phyloP scores from a whole-genome alignment of 2,329 filamentous ascomycete genomes.

The Cyphellophora europaea region DNA sequence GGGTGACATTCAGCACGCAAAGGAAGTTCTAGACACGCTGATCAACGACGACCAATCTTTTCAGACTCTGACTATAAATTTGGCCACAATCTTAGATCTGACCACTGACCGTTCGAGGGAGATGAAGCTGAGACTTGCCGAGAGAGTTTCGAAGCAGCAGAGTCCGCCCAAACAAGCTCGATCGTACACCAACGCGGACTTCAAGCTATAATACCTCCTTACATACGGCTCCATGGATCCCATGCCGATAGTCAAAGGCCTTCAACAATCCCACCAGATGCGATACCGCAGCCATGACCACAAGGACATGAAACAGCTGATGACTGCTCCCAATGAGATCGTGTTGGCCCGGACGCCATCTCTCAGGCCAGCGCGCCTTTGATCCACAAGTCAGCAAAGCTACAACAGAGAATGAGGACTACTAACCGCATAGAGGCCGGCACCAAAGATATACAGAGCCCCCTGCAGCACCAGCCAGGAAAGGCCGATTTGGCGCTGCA shows the following conservation, averaged over 20 bases:
- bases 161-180: slow-evolving; percentile 49
- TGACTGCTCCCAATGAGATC: slow-evolving; percentile 92
- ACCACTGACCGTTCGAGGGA: slow-evolving; percentile 67
- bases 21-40: slow-evolving; percentile 56
- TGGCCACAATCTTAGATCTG: slow-evolving; percentile 85
- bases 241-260: slow-evolving; percentile 81
- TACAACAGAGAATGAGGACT: too few relatives aligned
- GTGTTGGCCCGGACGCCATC: slow-evolving; percentile 65
- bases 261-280: slow-evolving; percentile 74
- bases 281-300: slow-evolving; percentile 69
- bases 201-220: slow-evolving; percentile 53
- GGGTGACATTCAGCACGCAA: slow-evolving; percentile 65
- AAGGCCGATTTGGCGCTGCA: slow-evolving; percentile 68
- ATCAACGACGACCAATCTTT: slow-evolving; percentile 58
- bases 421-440: slow-evolving; percentile 74
- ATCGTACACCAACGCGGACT: slow-evolving; percentile 64
- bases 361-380: slow-evolving; percentile 71
- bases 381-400: too few relatives aligned
- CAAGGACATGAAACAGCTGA: slow-evolving; percentile 89
- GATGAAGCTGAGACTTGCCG: slow-evolving; percentile 62
- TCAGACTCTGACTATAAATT: slow-evolving; percentile 75
- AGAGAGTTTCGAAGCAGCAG: slow-evolving; percentile 54
- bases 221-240: slow-evolving; percentile 18
- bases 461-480: slow-evolving; percentile 75
- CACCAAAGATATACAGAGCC: slow-evolving; percentile 74